Conservation (phyloP, 2,329 filamentous ascomycete genomes). For the Cladorrhinum sp. region DNA sequence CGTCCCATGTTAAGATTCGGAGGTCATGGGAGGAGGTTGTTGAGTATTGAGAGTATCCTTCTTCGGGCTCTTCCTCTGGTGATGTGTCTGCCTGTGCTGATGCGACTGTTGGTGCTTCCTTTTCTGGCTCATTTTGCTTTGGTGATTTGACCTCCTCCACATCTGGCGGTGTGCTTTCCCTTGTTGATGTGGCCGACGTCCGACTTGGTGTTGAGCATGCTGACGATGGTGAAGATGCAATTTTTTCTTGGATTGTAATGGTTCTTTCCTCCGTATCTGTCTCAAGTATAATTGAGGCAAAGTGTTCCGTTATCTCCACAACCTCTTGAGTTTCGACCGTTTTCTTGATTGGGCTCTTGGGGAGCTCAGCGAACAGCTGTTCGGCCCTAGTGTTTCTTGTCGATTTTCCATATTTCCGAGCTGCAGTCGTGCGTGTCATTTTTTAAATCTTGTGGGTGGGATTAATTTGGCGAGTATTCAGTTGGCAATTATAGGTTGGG, state of each 20-base stretch:
- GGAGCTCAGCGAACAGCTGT: conserved; percentile 50
- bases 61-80: conserved; percentile 24
- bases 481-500: neutral
- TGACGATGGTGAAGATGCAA: neutral
- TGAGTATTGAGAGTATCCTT: conserved; percentile 5
- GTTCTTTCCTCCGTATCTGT: neutral
- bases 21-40: conserved; percentile 12
- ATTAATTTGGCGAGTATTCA: neutral
- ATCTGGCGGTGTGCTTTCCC: neutral
- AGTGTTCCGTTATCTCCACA: conserved; percentile 25
- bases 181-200: neutral
- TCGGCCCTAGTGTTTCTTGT: conserved; percentile 46
- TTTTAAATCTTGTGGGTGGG: neutral
- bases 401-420: conserved; percentile 52
- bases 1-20: conserved; percentile 50
- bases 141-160: neutral
- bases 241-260: neutral
- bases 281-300: conserved; percentile 23
- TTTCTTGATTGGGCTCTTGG: conserved; percentile 46
- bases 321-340: conserved; percentile 19
- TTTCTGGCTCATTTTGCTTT: neutral
- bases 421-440: conserved; percentile 45
- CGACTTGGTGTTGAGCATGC: conserved; percentile 1
- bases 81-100: conserved; percentile 2
- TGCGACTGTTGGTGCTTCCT: neutral